Percentiles rank a stretch among this genome's conserved stretches.
These are phyloP conservation scores for Leccinum disarticulatum DNA, from an alignment of 768 basidiomycete genomes.

Conservation along the genomic window DNA sequence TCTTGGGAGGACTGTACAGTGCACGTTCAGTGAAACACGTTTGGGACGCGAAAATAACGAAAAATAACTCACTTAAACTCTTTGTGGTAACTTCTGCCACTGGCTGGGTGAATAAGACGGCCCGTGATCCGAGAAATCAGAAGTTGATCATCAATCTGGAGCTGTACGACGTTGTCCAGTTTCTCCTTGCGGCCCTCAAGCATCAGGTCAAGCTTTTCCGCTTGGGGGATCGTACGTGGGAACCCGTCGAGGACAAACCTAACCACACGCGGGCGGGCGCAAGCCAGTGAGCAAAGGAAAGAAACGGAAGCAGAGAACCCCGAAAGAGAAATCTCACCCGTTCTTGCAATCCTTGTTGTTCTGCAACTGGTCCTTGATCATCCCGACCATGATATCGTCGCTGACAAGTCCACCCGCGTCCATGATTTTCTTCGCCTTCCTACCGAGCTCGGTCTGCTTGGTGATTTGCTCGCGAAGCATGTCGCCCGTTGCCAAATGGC, in stretches of 20 bases:
- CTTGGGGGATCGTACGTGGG: constrained; percentile 95
- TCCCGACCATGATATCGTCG: constrained; percentile 96
- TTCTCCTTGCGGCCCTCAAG: constrained; percentile 78
- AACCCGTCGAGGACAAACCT: constrained; percentile 99
- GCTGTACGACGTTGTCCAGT: constrained; percentile 89
- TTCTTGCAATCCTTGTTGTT: constrained; percentile 92
- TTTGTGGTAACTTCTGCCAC: constrained; percentile 91
- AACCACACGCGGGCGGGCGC: background rate
- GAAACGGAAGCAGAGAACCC: background rate
- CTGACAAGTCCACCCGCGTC: constrained; percentile 92
- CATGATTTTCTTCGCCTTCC: constrained; percentile 97
- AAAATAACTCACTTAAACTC: constrained; percentile 81
- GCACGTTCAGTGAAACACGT: constrained; percentile 12
- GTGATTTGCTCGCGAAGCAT: constrained; percentile 95
- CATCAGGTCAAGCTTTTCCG: constrained; percentile 95
- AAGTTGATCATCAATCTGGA: constrained; percentile 90
- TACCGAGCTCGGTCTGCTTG: constrained; percentile 82
- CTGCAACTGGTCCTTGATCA: constrained; percentile 95
- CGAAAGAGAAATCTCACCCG: constrained; percentile 63
- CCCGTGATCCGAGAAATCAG: constrained; percentile 98
- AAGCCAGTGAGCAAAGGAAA: background rate
- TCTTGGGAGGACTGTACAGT: constrained; percentile 86
- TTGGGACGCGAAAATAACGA: background rate
- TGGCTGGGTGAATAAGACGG: constrained; percentile 85
- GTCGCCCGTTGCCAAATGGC: constrained; percentile 98